Conservation (phyloP, 805 yeast species). For the Suhomyces kilbournensis region DNA sequence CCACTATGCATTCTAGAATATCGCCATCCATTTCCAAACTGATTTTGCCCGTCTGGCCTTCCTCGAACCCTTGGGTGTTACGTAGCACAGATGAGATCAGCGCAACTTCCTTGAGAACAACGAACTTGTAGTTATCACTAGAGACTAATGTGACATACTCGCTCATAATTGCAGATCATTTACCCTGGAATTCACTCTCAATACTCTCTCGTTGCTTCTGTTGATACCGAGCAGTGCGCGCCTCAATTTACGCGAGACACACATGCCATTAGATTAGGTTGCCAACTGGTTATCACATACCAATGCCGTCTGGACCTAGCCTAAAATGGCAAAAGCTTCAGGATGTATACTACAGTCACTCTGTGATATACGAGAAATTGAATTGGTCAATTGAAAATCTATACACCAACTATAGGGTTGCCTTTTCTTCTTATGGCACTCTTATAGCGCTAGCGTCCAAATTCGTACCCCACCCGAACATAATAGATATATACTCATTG, state of each 20-base stretch:
- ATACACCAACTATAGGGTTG: constrained; percentile 40
- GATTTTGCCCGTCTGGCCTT: constrained; percentile 60
- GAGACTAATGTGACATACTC: constrained; percentile 65
- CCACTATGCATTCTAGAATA: constrained; percentile 75
- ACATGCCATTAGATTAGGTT: background rate
- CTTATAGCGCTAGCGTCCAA: constrained; percentile 50
- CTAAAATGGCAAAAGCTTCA: constrained; percentile 76
- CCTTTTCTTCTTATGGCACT: constrained; percentile 53
- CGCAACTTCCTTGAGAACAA: constrained; percentile 72
- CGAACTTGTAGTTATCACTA: constrained; percentile 62
- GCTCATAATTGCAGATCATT: constrained; percentile 1
- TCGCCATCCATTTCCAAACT: constrained; percentile 64
- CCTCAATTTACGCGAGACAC: background rate
- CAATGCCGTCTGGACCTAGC: constrained; percentile 37
- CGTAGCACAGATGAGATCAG: constrained; percentile 57
- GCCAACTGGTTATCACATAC: background rate
- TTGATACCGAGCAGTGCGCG: background rate
- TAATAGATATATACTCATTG: constrained; percentile 35
- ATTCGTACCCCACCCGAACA: constrained; percentile 32
- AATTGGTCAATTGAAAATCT: constrained; percentile 47
- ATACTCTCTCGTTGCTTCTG: background rate
- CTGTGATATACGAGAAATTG: constrained; percentile 52
- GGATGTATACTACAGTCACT: constrained; percentile 62
- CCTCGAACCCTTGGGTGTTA: constrained; percentile 51
- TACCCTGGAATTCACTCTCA: background rate